Percentiles rank a stretch among this genome's conserved stretches.
Conservation (phyloP, 1,284 basidiomycete genomes). For the Malassezia cuniculi region DNA sequence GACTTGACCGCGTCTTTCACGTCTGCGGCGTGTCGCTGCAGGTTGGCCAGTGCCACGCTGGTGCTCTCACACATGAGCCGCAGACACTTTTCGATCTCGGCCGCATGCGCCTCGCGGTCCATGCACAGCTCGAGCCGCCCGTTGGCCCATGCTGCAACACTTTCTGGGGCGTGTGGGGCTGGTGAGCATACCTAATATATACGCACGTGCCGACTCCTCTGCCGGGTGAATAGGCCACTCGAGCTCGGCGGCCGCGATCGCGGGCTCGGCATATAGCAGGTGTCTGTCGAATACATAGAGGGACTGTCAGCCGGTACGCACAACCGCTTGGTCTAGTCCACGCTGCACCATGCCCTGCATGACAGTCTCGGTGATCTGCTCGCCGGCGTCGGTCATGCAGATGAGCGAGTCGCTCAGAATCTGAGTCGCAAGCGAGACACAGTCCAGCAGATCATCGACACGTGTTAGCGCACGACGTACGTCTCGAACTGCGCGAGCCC, state of each 20-base stretch:
- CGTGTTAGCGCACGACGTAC: conserved; percentile 3
- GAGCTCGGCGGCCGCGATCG: conserved; percentile 26
- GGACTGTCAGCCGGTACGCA: conserved; percentile 11
- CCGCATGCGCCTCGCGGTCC: conserved; percentile 4
- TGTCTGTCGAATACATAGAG: conserved; percentile 42
- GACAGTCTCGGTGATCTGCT: conserved; percentile 31
- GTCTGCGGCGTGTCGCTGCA: conserved; percentile 30
- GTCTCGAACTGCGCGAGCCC: conserved; percentile 27
- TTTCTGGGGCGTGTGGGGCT: conserved; percentile 26
- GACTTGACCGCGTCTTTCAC: conserved; percentile 23
- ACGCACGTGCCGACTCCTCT: neutral
- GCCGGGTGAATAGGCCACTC: conserved; percentile 16
- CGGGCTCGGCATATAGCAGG: conserved; percentile 33
- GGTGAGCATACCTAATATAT: too few relatives aligned
- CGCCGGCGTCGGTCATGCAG: conserved; percentile 37
- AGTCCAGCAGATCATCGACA: conserved; percentile 37
- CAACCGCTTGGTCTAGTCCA: neutral
- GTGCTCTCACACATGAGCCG: conserved; percentile 28
- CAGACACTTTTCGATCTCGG: conserved; percentile 18
- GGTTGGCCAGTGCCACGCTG: conserved; percentile 30
- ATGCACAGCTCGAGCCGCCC: conserved; percentile 11
- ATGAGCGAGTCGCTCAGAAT: conserved; percentile 38
- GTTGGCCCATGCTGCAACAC: conserved; percentile 24
- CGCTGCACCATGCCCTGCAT: conserved; percentile 21
- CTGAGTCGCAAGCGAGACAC: conserved; percentile 36